phyloP scores from a whole-genome alignment of 768 basidiomycete species.

The Crepidotus variabilis region DNA sequence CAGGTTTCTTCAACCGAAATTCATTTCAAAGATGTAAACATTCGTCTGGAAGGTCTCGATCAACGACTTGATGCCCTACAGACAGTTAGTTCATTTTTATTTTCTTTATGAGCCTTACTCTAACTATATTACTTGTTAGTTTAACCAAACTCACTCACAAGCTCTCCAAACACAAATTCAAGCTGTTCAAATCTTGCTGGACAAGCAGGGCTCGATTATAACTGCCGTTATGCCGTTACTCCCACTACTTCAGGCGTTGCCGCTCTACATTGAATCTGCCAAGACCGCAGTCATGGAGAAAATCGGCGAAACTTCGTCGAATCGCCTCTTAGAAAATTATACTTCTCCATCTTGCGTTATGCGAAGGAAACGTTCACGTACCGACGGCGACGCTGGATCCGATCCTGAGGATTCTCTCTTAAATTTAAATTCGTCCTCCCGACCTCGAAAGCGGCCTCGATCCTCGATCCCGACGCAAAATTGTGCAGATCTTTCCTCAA shows the following conservation, averaged over 20 bases:
- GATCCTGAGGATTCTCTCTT: neutral
- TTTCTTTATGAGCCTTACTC: neutral
- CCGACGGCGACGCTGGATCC: neutral
- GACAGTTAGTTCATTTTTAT: slow-evolving; percentile 28
- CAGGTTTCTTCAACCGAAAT: slow-evolving; percentile 40
- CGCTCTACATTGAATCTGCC: slow-evolving; percentile 49
- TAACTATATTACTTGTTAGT: slow-evolving; percentile 23
- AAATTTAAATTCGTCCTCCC: too few relatives aligned
- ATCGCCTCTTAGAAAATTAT: neutral
- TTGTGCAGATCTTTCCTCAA: neutral
- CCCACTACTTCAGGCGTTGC: slow-evolving; percentile 56
- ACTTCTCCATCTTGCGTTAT: neutral
- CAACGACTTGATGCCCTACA: slow-evolving; percentile 57
- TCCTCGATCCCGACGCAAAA: neutral
- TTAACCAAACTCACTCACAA: slow-evolving; percentile 43
- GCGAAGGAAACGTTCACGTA: slow-evolving; percentile 3
- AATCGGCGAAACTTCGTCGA: neutral
- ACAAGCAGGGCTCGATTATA: slow-evolving; percentile 57
- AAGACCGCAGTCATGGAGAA: slow-evolving; percentile 30
- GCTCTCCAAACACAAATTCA: slow-evolving; percentile 51
- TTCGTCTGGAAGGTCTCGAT: slow-evolving; percentile 42
- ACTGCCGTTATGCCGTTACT: slow-evolving; percentile 54
- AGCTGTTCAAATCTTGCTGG: slow-evolving; percentile 55
- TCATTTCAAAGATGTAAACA: slow-evolving; percentile 36
- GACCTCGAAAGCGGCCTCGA: neutral